These are phyloP conservation scores for Pseudogymnoascus sp. DNA, from an alignment of 2,329 filamentous ascomycete genomes.

Conservation along the genomic window DNA sequence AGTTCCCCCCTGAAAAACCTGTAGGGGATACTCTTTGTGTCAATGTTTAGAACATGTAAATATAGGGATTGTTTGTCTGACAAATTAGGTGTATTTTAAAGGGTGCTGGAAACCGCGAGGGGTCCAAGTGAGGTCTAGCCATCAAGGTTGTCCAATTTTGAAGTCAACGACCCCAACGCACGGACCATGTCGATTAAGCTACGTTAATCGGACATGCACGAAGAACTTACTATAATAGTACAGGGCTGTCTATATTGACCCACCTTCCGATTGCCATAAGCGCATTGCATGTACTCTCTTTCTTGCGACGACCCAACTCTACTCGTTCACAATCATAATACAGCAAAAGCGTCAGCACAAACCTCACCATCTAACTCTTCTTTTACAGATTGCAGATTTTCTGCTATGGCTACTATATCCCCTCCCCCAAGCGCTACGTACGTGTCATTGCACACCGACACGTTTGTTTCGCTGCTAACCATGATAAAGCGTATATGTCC, in stretches of 20 bases:
- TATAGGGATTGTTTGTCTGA: background rate
- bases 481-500: conserved; percentile 53
- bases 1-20: background rate
- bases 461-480: conserved; percentile 32
- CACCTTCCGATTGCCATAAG: background rate
- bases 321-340: background rate
- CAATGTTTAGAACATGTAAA: background rate
- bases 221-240: background rate
- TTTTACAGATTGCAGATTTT: background rate
- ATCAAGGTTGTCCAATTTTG: conserved; percentile 3
- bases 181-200: background rate
- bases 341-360: background rate
- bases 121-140: background rate
- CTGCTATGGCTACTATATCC: background rate
- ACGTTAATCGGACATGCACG: background rate
- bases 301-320: background rate
- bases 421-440: conserved; percentile 53
- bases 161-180: background rate
- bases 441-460: conserved; percentile 69
- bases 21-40: background rate
- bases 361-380: background rate
- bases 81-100: conserved; percentile 2
- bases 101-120: background rate
- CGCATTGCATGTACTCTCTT: background rate
- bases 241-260: background rate